Conservation (phyloP, 78 protist species). For the Capsaspora owczarzaki region DNA sequence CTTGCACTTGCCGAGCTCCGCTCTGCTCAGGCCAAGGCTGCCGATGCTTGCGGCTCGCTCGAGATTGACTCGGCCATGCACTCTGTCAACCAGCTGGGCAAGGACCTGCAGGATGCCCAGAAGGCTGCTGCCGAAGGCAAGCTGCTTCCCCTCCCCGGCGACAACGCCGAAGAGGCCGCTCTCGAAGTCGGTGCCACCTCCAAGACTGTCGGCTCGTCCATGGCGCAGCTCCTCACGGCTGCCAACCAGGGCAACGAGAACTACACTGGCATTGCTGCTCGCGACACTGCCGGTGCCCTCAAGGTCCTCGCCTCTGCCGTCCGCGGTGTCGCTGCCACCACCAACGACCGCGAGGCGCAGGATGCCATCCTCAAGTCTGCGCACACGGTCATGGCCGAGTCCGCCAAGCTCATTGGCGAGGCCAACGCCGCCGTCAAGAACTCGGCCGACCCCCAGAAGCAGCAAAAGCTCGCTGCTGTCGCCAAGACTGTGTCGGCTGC, state of each 20-base stretch:
- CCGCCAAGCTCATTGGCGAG: background rate
- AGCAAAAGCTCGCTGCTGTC: background rate
- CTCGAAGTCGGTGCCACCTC: constrained; percentile 11
- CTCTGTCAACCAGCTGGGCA: background rate
- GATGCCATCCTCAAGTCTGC: background rate
- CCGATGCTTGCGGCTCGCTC: constrained; percentile 23
- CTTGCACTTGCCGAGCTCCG: constrained; percentile 11
- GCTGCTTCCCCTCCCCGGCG: background rate
- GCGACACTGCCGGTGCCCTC: background rate
- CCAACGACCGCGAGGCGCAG: too few species aligned
- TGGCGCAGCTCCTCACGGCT: constrained; percentile 29
- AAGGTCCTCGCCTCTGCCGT: background rate
- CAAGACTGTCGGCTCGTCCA: constrained; percentile 3
- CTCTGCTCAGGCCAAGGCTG: constrained; percentile 2
- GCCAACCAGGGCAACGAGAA: constrained; percentile 24
- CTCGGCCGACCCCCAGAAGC: background rate
- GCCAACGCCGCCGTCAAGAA: background rate
- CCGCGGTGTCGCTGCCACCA: constrained; percentile 3
- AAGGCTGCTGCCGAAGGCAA: background rate
- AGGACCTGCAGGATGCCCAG: background rate
- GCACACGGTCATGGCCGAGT: background rate
- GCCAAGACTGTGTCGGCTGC: constrained; percentile 6
- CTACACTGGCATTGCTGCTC: constrained; percentile 24
- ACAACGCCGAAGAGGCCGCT: background rate
- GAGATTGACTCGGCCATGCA: constrained; percentile 20